Base-by-base conservation (phyloP, 2,329 filamentous ascomycete genomes). In the Rugonectria rugulosa region DNA sequence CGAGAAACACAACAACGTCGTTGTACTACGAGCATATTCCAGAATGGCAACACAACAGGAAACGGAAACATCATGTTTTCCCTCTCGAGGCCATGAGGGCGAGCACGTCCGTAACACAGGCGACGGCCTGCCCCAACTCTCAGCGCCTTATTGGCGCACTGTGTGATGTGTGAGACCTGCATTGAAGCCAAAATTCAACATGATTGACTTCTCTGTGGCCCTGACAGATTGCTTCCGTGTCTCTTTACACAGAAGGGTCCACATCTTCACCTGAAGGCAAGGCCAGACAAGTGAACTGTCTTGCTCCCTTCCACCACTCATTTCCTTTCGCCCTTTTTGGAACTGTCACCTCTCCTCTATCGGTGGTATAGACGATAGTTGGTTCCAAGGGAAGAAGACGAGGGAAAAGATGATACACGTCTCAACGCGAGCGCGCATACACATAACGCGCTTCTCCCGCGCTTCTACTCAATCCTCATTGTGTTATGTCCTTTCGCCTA, bases 241-340 rank as follows among this genome's bases (percentile, higher is more conserved):
- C 50, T 44, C 49, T 57, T 57, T 38, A 21, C 20, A 20, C 26
- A 24, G 11, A 17, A 9, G 17, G 46, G 49, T 49, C 62, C 63
- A 62, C 63, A 62, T 64, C 58, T 64, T 65, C 58, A 65, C 48
- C 46, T 59, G 34, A 58, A 47, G 58, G 36, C 48, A 43, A 27
- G n/a, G 26, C 27, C 14, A 31, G 24, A 14, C 36, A 40, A 27
- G 17, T 26, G 20, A 36, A 12, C 2, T 32, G 12, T 23, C 26
- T 31, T 40, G 31, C 36, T 23, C 19, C 62, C 20, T 40, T 14
- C 36, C 36, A 40, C 19, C 19, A 3, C 24, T 40, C 11, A 36
- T 29, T 46, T 45, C 21, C 27, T 40, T 34, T 20, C 50, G 49
- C 41, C 23, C 34, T 48, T 56, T 48, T 53, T 31, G 37, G 32